Conservation (phyloP, 257 asterid species). For the Lavandula angustifolia region DNA sequence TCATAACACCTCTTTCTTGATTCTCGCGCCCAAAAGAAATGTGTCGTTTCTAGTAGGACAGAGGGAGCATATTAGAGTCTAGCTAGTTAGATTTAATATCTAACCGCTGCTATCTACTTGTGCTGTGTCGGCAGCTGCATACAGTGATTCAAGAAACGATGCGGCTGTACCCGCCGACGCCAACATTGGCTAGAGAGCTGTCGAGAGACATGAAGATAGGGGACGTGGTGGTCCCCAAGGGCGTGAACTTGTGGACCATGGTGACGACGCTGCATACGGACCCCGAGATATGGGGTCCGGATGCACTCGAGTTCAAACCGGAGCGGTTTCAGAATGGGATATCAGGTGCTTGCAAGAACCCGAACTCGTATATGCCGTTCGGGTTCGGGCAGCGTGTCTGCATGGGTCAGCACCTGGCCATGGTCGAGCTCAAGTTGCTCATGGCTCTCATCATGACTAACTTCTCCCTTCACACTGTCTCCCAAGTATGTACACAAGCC, state of each 20-base stretch:
- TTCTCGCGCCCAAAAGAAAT: too few species aligned
- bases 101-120: too few species aligned
- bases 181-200: constrained; percentile 44
- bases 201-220: constrained; percentile 45
- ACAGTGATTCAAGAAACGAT: constrained; percentile 56
- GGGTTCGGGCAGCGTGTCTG: constrained; percentile 54
- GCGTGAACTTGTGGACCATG: constrained; percentile 46
- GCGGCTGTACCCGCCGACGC: constrained; percentile 48
- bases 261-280: constrained; percentile 42
- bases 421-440: constrained; percentile 50
- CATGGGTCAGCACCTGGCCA: constrained; percentile 50
- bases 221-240: constrained; percentile 39
- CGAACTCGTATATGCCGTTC: constrained; percentile 43
- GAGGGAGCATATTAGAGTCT: too few species aligned
- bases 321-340: constrained; percentile 53
- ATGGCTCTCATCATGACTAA: constrained; percentile 39
- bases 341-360: constrained; percentile 52
- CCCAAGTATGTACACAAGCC: constrained; percentile 52
- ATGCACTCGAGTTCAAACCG: constrained; percentile 49
- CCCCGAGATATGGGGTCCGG: constrained; percentile 46
- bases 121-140: background rate
- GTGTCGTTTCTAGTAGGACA: too few species aligned
- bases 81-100: too few species aligned
- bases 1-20: too few species aligned
- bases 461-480: constrained; percentile 42